phyloP scores from a whole-genome alignment of 768 basidiomycete species.

The Phlegmacium glaucopus region DNA sequence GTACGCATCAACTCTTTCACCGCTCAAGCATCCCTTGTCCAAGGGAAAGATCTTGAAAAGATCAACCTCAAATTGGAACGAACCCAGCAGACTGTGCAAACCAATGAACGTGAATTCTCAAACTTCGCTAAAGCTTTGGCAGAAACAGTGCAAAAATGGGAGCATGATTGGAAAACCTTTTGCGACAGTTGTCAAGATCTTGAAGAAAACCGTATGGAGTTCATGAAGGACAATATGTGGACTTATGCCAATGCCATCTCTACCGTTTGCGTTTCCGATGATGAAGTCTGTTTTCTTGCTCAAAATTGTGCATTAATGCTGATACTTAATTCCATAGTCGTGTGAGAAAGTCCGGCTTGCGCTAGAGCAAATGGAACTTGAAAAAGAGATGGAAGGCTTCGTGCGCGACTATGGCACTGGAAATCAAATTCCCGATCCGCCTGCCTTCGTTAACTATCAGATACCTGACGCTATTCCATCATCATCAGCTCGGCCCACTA shows the following conservation, averaged over 20 bases:
- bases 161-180: constrained; percentile 90
- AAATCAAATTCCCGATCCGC: constrained; percentile 82
- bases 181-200: constrained; percentile 95
- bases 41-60: constrained; percentile 93
- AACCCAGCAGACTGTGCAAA: constrained; percentile 86
- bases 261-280: constrained; percentile 91
- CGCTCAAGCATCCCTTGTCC: constrained; percentile 85
- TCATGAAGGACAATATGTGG: constrained; percentile 96
- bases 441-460: constrained; percentile 80
- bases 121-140: constrained; percentile 78
- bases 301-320: constrained; percentile 2
- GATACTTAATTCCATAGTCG: constrained; percentile 47
- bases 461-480: constrained; percentile 62
- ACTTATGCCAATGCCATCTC: constrained; percentile 95
- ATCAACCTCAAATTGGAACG: constrained; percentile 83
- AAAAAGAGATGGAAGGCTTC: constrained; percentile 85
- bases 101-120: constrained; percentile 90
- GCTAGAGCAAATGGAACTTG: constrained; percentile 86
- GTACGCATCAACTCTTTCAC: constrained; percentile 92
- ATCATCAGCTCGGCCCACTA: constrained; percentile 52
- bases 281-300: constrained; percentile 61
- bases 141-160: constrained; percentile 85
- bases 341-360: constrained; percentile 87
- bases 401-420: constrained; percentile 90
- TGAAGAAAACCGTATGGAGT: constrained; percentile 92